These are phyloP conservation scores for Avicennia marina DNA, from an alignment of 257 asterid species.

Conservation along the genomic window DNA sequence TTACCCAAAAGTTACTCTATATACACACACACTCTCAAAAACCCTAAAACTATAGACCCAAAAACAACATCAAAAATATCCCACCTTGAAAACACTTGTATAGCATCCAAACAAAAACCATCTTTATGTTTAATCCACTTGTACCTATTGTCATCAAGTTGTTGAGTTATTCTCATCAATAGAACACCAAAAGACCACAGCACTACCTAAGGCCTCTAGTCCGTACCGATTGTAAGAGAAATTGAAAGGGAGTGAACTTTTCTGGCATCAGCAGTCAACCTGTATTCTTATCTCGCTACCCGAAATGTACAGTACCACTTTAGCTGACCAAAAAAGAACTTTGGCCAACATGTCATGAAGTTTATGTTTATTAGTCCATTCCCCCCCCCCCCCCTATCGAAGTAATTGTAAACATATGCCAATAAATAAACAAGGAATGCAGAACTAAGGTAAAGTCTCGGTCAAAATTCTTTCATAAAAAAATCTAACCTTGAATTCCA, in stretches of 20 bases:
- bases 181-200: constrained; percentile 5
- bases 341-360: too few species aligned
- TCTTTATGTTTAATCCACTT: too few species aligned
- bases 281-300: constrained; percentile 9
- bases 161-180: neutral
- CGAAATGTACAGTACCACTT: too few species aligned
- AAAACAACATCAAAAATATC: too few species aligned
- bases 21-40: too few species aligned
- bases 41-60: too few species aligned
- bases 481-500: constrained; percentile 63
- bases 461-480: constrained; percentile 19
- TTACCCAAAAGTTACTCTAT: too few species aligned
- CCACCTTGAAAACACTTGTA: too few species aligned
- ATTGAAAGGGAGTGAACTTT: neutral
- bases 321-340: too few species aligned
- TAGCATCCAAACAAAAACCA: too few species aligned
- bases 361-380: constrained; percentile 12
- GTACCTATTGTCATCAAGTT: neutral
- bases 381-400: neutral
- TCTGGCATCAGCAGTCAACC: constrained; percentile 1
- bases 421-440: neutral
- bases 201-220: constrained; percentile 2
- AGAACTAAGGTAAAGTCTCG: constrained; percentile 1
- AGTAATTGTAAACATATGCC: neutral
- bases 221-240: neutral